Evolutionary conservation across 805 yeast genomes (phyloP), one percentile per base, ranked within the genome.

Genomic region (Cyberlindnera americana): DNA sequence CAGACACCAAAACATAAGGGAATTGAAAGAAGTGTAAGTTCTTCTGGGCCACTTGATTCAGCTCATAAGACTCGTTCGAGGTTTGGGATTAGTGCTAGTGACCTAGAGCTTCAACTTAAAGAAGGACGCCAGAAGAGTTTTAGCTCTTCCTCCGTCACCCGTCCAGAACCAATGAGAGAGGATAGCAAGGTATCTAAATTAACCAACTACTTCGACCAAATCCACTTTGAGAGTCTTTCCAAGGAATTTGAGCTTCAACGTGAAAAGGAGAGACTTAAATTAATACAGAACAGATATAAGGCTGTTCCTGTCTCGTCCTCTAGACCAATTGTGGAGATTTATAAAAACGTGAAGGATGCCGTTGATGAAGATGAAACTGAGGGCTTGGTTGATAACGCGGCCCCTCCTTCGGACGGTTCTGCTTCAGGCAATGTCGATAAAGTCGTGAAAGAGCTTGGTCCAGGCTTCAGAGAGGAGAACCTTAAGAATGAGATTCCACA

Each of bases 291-390:
- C 49, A 74, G 81, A 50, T 77, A 78, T 56, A 70, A 80, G 44
- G 87, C 91, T 0, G 66, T 70, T 12, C 89, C 93, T 6, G 75
- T 87, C 36, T 77, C 79, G 18, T 75, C 80, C 2, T 79, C 93
- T 1, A 81, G 76, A 43, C 98, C 99, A 0, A 83, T 87, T 40
- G 97, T 90, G 17, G 96, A 90, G 52, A 83, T 93, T 19, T 93
- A 84, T 57, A 81, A 87, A 49, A 82, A 86, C 54, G 93, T 86
- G 11, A 80, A 82, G 44, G 97, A 90, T 62, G 96, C 95, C 1
- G 93, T 88, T 6, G 83, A 77, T 40, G 79, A 73, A 41, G 68
- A 67, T 14, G 54, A 69, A 12, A 67, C 64, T 32, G 70, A 61
- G 7, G 60, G 55, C 41, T 38, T 37, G 13, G 46, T 42, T 12